Percentiles rank a stretch among this genome's conserved stretches.
Conservation (phyloP, 441 rosid species). For the Pelargonium myrrhifolium region DNA sequence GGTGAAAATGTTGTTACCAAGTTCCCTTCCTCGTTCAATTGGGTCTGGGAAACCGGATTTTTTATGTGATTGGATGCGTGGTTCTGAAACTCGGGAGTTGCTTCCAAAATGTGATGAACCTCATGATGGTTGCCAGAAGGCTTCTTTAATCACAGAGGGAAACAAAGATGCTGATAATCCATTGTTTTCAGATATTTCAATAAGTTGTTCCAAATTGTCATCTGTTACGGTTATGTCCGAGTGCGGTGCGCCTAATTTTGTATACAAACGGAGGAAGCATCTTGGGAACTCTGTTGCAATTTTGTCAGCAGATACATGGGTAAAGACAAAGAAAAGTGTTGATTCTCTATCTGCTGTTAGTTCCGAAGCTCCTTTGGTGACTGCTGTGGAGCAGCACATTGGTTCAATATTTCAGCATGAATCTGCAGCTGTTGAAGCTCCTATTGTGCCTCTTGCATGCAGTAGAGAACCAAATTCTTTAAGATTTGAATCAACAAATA, state of each 20-base stretch:
- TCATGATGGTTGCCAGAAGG: constrained; percentile 30
- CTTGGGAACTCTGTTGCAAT: constrained; percentile 23
- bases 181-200: constrained; percentile 24
- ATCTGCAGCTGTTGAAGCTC: constrained; percentile 22
- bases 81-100: constrained; percentile 41
- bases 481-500: constrained; percentile 22
- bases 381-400: constrained; percentile 24
- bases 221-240: constrained; percentile 33
- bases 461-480: constrained; percentile 18
- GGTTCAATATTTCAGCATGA: constrained; percentile 22
- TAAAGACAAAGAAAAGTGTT: constrained; percentile 27
- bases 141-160: constrained; percentile 25
- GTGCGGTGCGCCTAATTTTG: constrained; percentile 30
- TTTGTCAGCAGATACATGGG: constrained; percentile 22
- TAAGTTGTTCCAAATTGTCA: constrained; percentile 32
- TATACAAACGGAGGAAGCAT: constrained; percentile 54
- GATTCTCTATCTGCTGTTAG: constrained; percentile 36
- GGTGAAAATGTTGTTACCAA: constrained; percentile 39
- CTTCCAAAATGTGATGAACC: constrained; percentile 37
- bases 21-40: constrained; percentile 33
- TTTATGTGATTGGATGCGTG: constrained; percentile 30
- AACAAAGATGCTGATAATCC: constrained; percentile 27
- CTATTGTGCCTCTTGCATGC: constrained; percentile 19
- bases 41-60: constrained; percentile 28
- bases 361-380: constrained; percentile 33